phyloP scores from a whole-genome alignment of 192 early-diverging fungal species.

The Coemansia sp. region DNA sequence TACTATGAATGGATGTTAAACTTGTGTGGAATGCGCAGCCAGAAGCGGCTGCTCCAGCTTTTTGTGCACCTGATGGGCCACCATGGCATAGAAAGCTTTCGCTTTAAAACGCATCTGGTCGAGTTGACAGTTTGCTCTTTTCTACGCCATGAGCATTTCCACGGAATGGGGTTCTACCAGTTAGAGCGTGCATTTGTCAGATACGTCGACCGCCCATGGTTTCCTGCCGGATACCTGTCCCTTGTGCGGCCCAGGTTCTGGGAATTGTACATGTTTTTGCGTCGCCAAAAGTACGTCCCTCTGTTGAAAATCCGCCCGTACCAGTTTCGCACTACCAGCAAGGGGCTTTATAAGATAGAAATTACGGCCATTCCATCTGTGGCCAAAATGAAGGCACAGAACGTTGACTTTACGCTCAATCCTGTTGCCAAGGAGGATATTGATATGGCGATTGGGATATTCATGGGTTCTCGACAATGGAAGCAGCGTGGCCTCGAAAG shows the following conservation, averaged over 20 bases:
- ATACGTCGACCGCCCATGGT: slow-evolving; percentile 16
- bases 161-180: slow-evolving; percentile 27
- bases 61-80: slow-evolving; percentile 26
- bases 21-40: neutral
- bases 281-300: slow-evolving; percentile 25
- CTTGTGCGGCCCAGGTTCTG: slow-evolving; percentile 29
- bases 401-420: slow-evolving; percentile 1
- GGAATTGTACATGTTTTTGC: slow-evolving; percentile 47
- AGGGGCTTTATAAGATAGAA: slow-evolving; percentile 5
- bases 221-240: slow-evolving; percentile 17
- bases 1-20: slow-evolving; percentile 36
- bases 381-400: slow-evolving; percentile 15
- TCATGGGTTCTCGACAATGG: slow-evolving; percentile 9
- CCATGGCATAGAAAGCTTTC: slow-evolving; percentile 9
- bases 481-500: neutral
- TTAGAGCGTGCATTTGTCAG: slow-evolving; percentile 32
- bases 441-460: slow-evolving; percentile 17
- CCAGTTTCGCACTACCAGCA: slow-evolving; percentile 18
- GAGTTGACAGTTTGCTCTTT: slow-evolving; percentile 15
- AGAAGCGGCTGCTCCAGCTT: slow-evolving; percentile 19
- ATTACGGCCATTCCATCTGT: slow-evolving; percentile 22
- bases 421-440: slow-evolving; percentile 12
- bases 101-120: slow-evolving; percentile 14
- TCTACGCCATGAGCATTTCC: slow-evolving; percentile 25
- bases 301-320: slow-evolving; percentile 16